Evolutionary conservation across 2,329 filamentous ascomycete species (phyloP), one percentile per base, ranked within the genome.

Genomic region (Knufia petricola): DNA sequence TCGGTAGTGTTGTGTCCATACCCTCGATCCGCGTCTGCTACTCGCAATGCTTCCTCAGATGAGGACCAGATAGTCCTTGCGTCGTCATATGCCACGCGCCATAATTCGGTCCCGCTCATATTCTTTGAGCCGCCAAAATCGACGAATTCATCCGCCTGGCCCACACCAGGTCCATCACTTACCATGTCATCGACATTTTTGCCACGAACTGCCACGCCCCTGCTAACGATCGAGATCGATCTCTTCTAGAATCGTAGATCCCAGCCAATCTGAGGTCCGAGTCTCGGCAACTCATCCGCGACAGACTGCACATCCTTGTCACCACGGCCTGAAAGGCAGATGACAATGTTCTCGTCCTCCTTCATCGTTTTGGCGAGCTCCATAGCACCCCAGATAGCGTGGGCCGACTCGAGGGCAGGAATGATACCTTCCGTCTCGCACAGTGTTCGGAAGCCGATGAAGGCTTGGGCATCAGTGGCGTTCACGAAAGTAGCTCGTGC

Each of bases 271-370:
- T 84, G 75, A 6, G 92, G 92, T 0, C 92, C 90, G 53, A 98
- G 67, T 58, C 77, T 85, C 15, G 90, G 90, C 63, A 98, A 70
- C 69, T 94, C 87, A 63, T 98, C 92, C 0, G 92, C 92, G 45
- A 98, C 90, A 61, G 87, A 94, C 78, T 98, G 89, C 51, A 98
- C 92, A 63, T 98, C 92, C 79, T 98, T 98, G 69, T 98, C 92
- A 54, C 92, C 92, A 59, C 92, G 76, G 7, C 92, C 92, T 63
- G 85, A 94, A 31, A 98, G 67, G 69, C 90, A 96, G 54, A 98
- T 89, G 51, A 98, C 90, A 23, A 98, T 71, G 62, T 96, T 88
- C 69, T 95, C 72, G 46, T 79, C 88, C 71, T 88, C 86, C 55
- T 76, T 75, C 87, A 95, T 89, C 50, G 82, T 87, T 80, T 94